These are phyloP conservation scores for Podila epicladia DNA, from an alignment of 192 early-diverging fungal species.

Conservation along the genomic window DNA sequence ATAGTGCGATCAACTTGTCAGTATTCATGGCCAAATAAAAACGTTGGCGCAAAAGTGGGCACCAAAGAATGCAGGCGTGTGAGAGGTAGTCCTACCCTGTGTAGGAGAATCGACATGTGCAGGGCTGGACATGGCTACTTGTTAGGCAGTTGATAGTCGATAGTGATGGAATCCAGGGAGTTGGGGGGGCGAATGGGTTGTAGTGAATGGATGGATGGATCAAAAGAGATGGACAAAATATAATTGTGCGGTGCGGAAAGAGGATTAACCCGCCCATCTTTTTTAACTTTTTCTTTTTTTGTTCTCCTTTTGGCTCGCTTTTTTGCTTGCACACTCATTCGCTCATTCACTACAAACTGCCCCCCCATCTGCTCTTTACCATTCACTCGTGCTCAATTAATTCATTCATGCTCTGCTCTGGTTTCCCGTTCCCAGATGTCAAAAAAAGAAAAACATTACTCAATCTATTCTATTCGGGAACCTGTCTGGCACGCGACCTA, in stretches of 20 bases:
- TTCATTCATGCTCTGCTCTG: background rate
- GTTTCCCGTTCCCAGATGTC: too few relatives aligned
- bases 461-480: too few relatives aligned
- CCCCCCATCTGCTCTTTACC: background rate
- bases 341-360: background rate
- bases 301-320: too few relatives aligned
- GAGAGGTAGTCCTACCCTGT: background rate
- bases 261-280: background rate
- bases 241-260: background rate
- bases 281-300: background rate
- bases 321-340: background rate
- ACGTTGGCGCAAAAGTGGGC: background rate
- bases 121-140: slow-evolving; percentile 1
- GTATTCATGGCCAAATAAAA: too few relatives aligned
- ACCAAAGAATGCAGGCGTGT: background rate
- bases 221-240: background rate
- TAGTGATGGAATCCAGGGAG: background rate
- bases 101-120: slow-evolving; percentile 2
- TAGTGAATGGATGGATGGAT: background rate
- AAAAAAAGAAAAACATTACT: too few relatives aligned
- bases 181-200: background rate
- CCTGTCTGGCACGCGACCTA: too few relatives aligned
- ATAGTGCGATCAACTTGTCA: background rate
- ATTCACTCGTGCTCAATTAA: background rate
- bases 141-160: background rate